These are phyloP conservation scores for Rhodotorula paludigena DNA, from an alignment of 768 basidiomycete genomes.

Conservation along the genomic window DNA sequence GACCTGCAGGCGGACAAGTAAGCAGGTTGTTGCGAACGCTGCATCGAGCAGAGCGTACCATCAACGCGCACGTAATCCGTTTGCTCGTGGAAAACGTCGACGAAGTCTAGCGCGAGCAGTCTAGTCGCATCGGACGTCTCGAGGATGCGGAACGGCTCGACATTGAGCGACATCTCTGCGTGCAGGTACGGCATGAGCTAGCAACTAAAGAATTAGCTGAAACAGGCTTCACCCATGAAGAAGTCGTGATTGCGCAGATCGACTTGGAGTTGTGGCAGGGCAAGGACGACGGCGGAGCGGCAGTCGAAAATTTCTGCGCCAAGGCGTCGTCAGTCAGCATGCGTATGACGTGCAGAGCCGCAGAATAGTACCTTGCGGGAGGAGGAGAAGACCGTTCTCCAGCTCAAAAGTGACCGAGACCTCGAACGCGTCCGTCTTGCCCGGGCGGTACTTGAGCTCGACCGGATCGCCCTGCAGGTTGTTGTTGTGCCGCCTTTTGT, in stretches of 20 bases:
- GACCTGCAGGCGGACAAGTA: constrained; percentile 51
- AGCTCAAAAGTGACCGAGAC: constrained; percentile 54
- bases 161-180: constrained; percentile 70
- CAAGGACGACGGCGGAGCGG: constrained; percentile 52
- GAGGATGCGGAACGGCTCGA: constrained; percentile 58
- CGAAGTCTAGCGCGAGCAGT: constrained; percentile 31
- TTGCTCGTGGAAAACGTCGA: background rate
- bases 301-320: constrained; percentile 50
- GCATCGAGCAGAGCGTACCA: background rate
- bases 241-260: constrained; percentile 75
- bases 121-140: constrained; percentile 49
- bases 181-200: constrained; percentile 39
- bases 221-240: constrained; percentile 65
- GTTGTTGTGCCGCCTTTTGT: constrained; percentile 63
- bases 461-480: constrained; percentile 74
- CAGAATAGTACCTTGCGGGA: constrained; percentile 9
- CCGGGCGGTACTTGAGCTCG: constrained; percentile 68
- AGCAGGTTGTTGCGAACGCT: too few species aligned
- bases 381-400: constrained; percentile 39
- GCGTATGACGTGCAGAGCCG: background rate
- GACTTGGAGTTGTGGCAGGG: constrained; percentile 65
- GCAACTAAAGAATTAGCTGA: background rate
- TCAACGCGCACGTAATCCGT: constrained; percentile 6
- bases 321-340: constrained; percentile 46
- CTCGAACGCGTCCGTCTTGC: constrained; percentile 83